Percentiles rank a stretch among this genome's conserved stretches.
Evolutionary conservation across 306 rosid genomes (phyloP).

Genomic region (Rosa multiflora): DNA sequence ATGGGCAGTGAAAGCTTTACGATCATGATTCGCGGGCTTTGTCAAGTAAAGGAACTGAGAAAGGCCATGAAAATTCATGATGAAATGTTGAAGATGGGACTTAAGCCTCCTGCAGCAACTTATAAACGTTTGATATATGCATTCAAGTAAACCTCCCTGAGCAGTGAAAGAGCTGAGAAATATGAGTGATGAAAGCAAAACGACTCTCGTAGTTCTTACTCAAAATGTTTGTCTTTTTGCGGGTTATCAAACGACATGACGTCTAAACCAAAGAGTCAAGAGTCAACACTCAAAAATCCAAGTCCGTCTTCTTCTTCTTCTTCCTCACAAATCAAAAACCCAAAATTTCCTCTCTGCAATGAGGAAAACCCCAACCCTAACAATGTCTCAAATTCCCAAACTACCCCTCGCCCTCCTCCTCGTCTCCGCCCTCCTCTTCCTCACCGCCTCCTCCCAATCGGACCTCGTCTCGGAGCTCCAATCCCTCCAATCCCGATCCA

Average conservation of each 20-base stretch:
- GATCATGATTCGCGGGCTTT: conserved; percentile 37
- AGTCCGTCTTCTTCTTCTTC: conserved; percentile 4
- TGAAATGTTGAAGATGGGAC: conserved; percentile 48
- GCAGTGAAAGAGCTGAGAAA: no score
- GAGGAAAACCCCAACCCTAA: conserved; percentile 1
- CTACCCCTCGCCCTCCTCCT: conserved; percentile 19
- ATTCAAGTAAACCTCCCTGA: conserved; percentile 21
- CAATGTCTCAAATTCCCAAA: conserved; percentile 38
- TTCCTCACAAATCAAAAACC: conserved; percentile 16
- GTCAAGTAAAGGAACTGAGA: conserved; percentile 28
- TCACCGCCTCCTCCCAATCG: conserved; percentile 20
- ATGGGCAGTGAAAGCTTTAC: conserved; percentile 35
- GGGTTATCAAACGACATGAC: not conserved
- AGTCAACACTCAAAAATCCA: conserved; percentile 14
- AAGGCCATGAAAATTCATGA: conserved; percentile 52
- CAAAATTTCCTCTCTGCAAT: not conserved
- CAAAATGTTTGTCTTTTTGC: not conserved
- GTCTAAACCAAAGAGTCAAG: not conserved
- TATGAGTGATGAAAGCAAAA: no score
- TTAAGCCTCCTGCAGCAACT: conserved; percentile 43
- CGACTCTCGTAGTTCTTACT: no score
- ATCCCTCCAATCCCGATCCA: conserved; percentile 63
- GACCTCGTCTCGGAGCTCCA: conserved; percentile 65
- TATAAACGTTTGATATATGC: conserved; percentile 41
- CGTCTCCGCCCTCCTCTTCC: not conserved